Conservation (phyloP, 2,329 filamentous ascomycete genomes). For the Fusarium pseudocircinatum region DNA sequence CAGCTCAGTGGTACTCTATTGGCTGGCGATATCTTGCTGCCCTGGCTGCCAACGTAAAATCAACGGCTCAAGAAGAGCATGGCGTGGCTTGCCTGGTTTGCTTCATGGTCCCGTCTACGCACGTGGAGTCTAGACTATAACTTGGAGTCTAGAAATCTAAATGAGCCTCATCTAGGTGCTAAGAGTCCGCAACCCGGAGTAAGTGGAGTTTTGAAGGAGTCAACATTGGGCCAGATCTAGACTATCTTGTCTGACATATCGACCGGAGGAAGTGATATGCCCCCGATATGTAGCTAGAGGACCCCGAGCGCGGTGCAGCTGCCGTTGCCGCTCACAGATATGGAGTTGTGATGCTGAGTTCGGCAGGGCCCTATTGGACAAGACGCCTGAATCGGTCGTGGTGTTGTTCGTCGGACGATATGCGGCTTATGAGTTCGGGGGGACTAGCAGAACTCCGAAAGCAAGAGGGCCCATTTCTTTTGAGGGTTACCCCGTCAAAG, state of each 20-base stretch:
- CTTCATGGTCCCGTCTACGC: neutral
- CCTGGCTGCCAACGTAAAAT: neutral
- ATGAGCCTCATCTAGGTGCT: conserved; percentile 17
- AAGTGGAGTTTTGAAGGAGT: conserved; percentile 17
- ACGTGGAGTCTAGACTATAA: conserved; percentile 7
- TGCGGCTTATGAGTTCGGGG: conserved; percentile 25
- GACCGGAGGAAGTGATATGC: conserved; percentile 10
- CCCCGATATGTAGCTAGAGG: conserved; percentile 19
- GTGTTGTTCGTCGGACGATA: conserved; percentile 11
- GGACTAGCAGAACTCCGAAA: conserved; percentile 25
- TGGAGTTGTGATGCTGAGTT: conserved; percentile 6
- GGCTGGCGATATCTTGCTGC: neutral
- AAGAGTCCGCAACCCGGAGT: conserved; percentile 21
- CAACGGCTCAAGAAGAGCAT: neutral
- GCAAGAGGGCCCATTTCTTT: conserved; percentile 10
- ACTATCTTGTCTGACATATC: conserved; percentile 7
- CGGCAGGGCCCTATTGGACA: conserved; percentile 12
- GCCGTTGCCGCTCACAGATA: conserved; percentile 14
- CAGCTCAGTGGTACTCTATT: neutral
- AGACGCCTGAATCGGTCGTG: conserved; percentile 18
- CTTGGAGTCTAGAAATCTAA: conserved; percentile 1
- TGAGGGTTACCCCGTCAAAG: conserved; percentile 16
- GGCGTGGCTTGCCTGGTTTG: neutral
- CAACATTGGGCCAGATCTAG: conserved; percentile 13
- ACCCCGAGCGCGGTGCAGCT: conserved; percentile 5